Percentiles rank a stretch among this genome's conserved stretches.
Evolutionary conservation across 2,329 filamentous ascomycete genomes (phyloP).

Genomic region (Drechmeria coniospora): DNA sequence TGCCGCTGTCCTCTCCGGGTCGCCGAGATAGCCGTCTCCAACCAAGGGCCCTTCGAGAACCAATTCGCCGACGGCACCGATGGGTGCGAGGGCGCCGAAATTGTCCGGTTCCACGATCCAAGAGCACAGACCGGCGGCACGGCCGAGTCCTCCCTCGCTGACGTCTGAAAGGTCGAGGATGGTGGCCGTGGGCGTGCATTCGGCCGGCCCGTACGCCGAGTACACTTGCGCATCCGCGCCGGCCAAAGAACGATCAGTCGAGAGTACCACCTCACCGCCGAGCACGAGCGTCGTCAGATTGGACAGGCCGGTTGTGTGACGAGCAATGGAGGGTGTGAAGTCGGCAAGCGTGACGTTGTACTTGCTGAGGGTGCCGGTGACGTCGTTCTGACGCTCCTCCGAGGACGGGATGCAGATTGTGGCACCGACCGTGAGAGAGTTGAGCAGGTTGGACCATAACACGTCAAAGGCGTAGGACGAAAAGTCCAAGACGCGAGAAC

Average conservation of each 20-base stretch:
- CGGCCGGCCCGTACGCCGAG: constrained; percentile 10
- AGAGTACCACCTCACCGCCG: constrained; percentile 6
- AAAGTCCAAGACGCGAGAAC: constrained; percentile 5
- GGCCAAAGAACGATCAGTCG: constrained; percentile 3
- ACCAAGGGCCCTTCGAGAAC: constrained; percentile 12
- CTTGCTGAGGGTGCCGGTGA: constrained; percentile 3
- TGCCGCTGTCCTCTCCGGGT: constrained; percentile 4
- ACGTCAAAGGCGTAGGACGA: constrained; percentile 6
- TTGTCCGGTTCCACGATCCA: constrained; percentile 11
- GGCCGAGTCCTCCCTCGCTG: constrained; percentile 3
- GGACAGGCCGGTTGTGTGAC: constrained; percentile 2
- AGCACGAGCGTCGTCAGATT: constrained; percentile 6
- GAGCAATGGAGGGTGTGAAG: constrained; percentile 8
- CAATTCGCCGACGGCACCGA: constrained; percentile 12
- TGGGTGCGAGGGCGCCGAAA: constrained; percentile 6
- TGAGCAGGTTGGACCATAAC: constrained; percentile 1
- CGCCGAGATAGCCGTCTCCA: constrained; percentile 9
- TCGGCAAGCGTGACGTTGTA: constrained; percentile 5
- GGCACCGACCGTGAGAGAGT: constrained; percentile 1
- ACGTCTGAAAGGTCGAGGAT: constrained; percentile 1
- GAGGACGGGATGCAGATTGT: constrained; percentile 6
- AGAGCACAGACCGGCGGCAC: constrained; percentile 2
- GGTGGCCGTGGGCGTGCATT: constrained; percentile 5
- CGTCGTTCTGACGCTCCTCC: constrained; percentile 4
- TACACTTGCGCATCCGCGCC: constrained; percentile 5